Percentiles rank a stretch among this genome's conserved stretches.
Evolutionary conservation across 2,329 filamentous ascomycete genomes (phyloP).

Genomic region (Tolypocladium album): DNA sequence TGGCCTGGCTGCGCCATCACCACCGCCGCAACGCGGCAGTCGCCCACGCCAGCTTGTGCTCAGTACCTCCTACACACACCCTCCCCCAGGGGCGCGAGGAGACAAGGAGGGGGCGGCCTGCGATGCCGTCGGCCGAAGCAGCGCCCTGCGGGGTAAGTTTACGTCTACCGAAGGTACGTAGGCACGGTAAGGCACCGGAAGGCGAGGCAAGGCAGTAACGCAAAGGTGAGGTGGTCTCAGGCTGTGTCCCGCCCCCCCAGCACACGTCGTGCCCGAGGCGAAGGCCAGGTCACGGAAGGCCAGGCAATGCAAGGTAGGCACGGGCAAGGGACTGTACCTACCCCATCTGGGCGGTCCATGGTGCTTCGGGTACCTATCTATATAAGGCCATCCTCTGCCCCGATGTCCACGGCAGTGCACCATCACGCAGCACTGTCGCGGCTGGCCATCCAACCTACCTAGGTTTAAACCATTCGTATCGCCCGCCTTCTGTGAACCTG

Average conservation of each 20-base stretch:
- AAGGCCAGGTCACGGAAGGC: background rate
- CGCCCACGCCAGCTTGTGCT: background rate
- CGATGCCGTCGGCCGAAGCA: background rate
- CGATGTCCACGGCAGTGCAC: background rate
- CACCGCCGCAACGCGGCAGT: background rate
- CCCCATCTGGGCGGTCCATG: background rate
- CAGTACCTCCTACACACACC: background rate
- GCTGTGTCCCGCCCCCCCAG: background rate
- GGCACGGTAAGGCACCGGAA: too few relatives aligned
- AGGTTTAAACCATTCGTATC: background rate
- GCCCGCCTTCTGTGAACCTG: background rate
- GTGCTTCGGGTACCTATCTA: background rate
- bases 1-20: background rate
- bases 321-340: too few relatives aligned
- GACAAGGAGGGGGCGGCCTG: background rate
- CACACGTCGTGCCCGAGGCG: background rate
- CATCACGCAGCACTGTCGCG: background rate
- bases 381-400: background rate
- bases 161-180: too few relatives aligned
- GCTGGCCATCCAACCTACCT: background rate
- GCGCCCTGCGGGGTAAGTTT: background rate
- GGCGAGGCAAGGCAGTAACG: background rate
- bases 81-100: background rate
- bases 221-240: background rate
- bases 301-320: too few relatives aligned